Evolutionary conservation across 176 grass and related monocot species (phyloP), one percentile per base, ranked within the genome.

Genomic region (Aegilops tauschii): DNA sequence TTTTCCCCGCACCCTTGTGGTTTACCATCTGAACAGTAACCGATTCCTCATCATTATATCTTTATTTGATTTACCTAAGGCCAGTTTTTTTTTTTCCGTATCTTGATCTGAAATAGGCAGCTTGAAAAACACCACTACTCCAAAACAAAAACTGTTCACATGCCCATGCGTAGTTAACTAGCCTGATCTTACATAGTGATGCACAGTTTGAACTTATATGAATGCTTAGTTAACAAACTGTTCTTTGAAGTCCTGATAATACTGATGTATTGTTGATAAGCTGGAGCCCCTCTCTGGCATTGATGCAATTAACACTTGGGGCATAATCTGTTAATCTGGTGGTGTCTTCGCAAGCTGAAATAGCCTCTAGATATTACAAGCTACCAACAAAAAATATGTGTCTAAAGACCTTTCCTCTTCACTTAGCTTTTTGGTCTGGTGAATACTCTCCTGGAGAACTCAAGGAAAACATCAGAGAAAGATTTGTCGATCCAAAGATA

Each of bases 401-500:
- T 70, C 50, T 90, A 80, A 84, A 59, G 76, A 63, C 8, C 17
- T 87, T 87, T 52, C 34, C 69, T 80, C 44, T 84, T 69, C 59
- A 83, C 84, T 32, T 86, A 98, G 97, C 90, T 96, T 80, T 98
- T 98, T 78, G 97, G 97, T 82, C 67, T 98, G 86, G 97, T 98
- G 80, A 98, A 98, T 84, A 98, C 97, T 74, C 92, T 98, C 61
- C 88, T 98, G 61, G 97, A 89, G 50, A 98, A 98, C 84, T 94
- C 94, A 65, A 91, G 92, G 83, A 90, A 94, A 89, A 98, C 97
- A 42, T 89, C 90, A 31, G 96, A 96, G 77, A 98, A 96, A 84
- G 97, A 98, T 94, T 83, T 98, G 71, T 96, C 90, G 12, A 98
- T 98, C 84, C 90, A 98, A 91, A 91, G 96, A 87, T 98, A 98